Evolutionary conservation across 441 rosid genomes (phyloP).

Genomic region (Erodium chrysanthum): DNA sequence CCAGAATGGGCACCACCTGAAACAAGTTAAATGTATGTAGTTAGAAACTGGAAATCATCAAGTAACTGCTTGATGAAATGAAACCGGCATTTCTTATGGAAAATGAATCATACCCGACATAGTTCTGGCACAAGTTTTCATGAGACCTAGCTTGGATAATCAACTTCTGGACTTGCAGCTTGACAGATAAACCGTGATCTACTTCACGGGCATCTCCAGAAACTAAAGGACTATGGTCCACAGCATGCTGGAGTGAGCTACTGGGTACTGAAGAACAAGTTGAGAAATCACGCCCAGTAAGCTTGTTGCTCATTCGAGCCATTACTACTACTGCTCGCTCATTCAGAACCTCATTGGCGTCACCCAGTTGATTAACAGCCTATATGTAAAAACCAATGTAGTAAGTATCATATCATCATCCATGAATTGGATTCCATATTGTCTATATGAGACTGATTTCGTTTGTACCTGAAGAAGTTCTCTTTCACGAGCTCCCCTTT

Average conservation of each 20-base stretch:
- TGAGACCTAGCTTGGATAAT: slow-evolving; percentile 76
- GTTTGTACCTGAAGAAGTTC: slow-evolving; percentile 79
- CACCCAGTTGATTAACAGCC: slow-evolving; percentile 98
- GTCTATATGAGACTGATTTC: not conserved
- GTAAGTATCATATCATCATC: slow-evolving; percentile 5
- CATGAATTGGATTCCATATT: not conserved
- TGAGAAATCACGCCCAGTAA: slow-evolving; percentile 91
- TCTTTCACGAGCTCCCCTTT: slow-evolving; percentile 86
- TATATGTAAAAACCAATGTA: slow-evolving; percentile 18
- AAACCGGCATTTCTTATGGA: not conserved
- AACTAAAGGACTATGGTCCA: slow-evolving; percentile 58
- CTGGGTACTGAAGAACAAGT: slow-evolving; percentile 40
- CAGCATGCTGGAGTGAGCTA: slow-evolving; percentile 37
- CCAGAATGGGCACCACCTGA: slow-evolving; percentile 99
- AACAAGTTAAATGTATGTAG: slow-evolving; percentile 6
- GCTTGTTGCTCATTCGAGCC: slow-evolving; percentile 91
- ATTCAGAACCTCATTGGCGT: slow-evolving; percentile 92
- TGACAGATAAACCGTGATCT: slow-evolving; percentile 85
- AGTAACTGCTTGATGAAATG: not conserved
- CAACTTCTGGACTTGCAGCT: slow-evolving; percentile 90
- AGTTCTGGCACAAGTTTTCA: slow-evolving; percentile 95
- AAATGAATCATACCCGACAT: slow-evolving; percentile 60
- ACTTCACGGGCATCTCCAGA: slow-evolving; percentile 80
- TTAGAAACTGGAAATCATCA: not conserved
- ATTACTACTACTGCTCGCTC: slow-evolving; percentile 92